Percentiles rank a stretch among this genome's conserved stretches.
These are phyloP conservation scores for Coniferiporia sulphurascens DNA, from an alignment of 1,284 basidiomycete species.

Conservation along the genomic window DNA sequence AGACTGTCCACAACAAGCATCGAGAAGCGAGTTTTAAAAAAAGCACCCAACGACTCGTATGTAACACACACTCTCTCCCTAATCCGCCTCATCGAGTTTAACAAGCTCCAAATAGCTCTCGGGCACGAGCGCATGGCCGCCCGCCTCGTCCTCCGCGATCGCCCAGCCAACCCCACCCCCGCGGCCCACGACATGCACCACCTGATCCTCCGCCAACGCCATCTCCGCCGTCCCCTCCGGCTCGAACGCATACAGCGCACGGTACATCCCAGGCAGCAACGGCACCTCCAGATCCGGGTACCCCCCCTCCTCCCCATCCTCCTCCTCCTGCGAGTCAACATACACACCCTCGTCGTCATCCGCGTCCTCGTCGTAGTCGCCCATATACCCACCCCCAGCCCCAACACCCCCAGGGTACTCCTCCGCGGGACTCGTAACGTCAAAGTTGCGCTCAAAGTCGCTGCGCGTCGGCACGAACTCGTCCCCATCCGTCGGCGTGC, in stretches of 20 bases:
- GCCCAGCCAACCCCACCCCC: constrained; percentile 71
- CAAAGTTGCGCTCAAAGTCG: constrained; percentile 49
- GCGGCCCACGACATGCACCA: constrained; percentile 60
- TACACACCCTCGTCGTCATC: constrained; percentile 29
- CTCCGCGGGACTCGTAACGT: constrained; percentile 30
- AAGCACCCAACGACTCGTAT: neutral
- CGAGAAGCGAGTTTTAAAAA: neutral
- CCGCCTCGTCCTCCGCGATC: constrained; percentile 42
- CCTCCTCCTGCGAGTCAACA: constrained; percentile 23
- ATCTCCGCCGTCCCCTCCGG: constrained; percentile 74
- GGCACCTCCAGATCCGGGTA: constrained; percentile 31
- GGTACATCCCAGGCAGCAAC: constrained; percentile 61
- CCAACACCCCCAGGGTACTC: constrained; percentile 27
- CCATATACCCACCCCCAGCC: constrained; percentile 3
- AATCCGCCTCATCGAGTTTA: constrained; percentile 29
- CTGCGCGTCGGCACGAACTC: constrained; percentile 34
- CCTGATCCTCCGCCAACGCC: constrained; percentile 64
- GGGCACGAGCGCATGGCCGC: constrained; percentile 55
- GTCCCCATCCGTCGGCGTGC: constrained; percentile 5
- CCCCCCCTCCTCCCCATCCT: constrained; percentile 25
- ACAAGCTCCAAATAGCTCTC: constrained; percentile 61
- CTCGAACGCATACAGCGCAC: constrained; percentile 66
- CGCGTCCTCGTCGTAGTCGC: constrained; percentile 16
- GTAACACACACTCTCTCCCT: neutral
- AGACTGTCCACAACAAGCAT: neutral